These are phyloP conservation scores for Stenogyne calaminthoides DNA, from an alignment of 305 asterid species.

Conservation along the genomic window DNA sequence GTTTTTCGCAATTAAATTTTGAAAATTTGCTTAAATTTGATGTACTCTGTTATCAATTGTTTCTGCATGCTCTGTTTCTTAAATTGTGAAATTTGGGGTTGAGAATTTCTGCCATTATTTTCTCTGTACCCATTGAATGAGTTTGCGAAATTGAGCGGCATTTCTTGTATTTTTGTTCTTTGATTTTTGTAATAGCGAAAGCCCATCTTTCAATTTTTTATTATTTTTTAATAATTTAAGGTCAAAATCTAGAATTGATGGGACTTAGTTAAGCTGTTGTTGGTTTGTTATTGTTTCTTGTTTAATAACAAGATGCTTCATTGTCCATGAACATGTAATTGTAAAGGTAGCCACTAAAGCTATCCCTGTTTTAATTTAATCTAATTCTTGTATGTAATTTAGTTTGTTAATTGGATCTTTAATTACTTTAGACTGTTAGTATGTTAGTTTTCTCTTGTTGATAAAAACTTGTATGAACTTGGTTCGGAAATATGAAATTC, in stretches of 20 bases:
- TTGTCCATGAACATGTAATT: background rate
- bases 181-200: background rate
- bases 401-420: background rate
- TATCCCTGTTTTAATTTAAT: background rate
- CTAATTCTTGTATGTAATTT: background rate
- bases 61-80: constrained; percentile 27
- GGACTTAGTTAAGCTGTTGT: background rate
- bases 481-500: too few relatives aligned
- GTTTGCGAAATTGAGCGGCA: constrained; percentile 2
- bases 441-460: background rate
- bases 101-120: background rate
- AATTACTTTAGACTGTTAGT: background rate
- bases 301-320: background rate
- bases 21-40: constrained; percentile 5
- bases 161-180: background rate
- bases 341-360: background rate
- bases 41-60: background rate
- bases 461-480: too few relatives aligned
- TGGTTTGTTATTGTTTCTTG: constrained; percentile 2
- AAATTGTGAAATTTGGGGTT: background rate
- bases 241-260: background rate
- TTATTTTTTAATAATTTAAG: background rate
- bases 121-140: background rate
- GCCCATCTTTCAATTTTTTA: background rate
- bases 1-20: background rate